Percentiles rank a stretch among this genome's conserved stretches.
These are phyloP conservation scores for Erigeron philadelphicus DNA, from an alignment of 140 eudicot genomes.

Conservation along the genomic window DNA sequence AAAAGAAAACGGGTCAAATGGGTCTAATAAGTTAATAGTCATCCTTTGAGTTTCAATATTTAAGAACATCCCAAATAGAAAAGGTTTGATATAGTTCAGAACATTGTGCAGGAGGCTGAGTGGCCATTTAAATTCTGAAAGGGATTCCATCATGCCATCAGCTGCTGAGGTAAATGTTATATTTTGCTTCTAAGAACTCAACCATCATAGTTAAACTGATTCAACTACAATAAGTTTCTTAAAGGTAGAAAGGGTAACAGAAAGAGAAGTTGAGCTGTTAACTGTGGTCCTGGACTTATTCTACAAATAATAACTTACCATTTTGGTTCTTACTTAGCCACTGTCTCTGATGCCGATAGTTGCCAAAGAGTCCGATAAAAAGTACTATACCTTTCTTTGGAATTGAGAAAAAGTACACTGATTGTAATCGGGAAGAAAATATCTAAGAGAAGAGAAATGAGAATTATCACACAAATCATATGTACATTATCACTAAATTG, in stretches of 20 bases:
- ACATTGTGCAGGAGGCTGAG: slow-evolving; percentile 21
- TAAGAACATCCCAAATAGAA: too few species aligned
- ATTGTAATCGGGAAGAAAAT: too few species aligned
- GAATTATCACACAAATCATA: too few species aligned
- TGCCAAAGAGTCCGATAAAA: too few species aligned
- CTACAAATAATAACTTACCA: not conserved
- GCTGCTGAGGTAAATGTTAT: slow-evolving; percentile 31
- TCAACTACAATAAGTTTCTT: not conserved
- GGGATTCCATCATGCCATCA: slow-evolving; percentile 24
- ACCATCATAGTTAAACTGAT: not conserved
- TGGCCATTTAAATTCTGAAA: slow-evolving; percentile 45
- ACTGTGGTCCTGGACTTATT: too few species aligned
- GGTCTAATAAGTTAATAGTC: too few species aligned
- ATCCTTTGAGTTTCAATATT: too few species aligned
- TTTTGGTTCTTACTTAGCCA: not conserved
- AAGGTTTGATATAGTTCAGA: not conserved
- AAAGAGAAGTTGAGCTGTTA: not conserved
- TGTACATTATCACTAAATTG: too few species aligned
- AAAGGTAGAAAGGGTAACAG: not conserved
- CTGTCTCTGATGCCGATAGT: not conserved
- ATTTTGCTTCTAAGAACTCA: not conserved
- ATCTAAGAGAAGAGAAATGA: too few species aligned
- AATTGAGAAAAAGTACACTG: too few species aligned
- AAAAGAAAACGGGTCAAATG: too few species aligned
- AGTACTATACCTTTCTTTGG: too few species aligned